These are phyloP conservation scores for Ceratobasidium sp. DNA, from an alignment of 1,284 basidiomycete genomes.

Conservation along the genomic window DNA sequence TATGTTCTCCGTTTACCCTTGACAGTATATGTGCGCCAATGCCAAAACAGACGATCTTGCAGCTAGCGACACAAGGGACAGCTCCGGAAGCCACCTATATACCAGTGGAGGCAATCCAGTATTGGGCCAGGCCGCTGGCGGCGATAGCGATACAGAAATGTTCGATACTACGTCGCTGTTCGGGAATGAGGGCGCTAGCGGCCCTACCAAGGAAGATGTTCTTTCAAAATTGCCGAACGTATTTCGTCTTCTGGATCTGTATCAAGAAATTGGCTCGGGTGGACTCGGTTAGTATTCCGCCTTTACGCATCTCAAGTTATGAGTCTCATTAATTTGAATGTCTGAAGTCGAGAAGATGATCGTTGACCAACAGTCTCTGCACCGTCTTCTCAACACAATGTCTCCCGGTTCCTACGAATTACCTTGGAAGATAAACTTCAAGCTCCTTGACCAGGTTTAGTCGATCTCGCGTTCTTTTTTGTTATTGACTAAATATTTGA, in stretches of 20 bases:
- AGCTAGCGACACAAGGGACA: no score
- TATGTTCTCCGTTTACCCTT: no score
- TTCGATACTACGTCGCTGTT: background rate
- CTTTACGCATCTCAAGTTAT: no score
- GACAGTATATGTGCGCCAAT: no score
- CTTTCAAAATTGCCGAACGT: constrained; percentile 28
- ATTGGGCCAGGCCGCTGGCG: no score
- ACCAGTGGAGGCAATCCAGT: no score
- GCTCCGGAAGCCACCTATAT: no score
- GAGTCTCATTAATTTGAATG: no score
- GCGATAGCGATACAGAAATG: constrained; percentile 18
- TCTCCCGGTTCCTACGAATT: constrained; percentile 24
- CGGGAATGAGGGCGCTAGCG: constrained; percentile 53
- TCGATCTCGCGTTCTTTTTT: background rate
- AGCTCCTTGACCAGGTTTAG: constrained; percentile 18
- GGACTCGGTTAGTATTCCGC: constrained; percentile 40
- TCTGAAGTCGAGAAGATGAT: constrained; percentile 42
- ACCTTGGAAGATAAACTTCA: constrained; percentile 19
- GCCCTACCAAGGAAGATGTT: constrained; percentile 58
- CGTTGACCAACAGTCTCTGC: constrained; percentile 36
- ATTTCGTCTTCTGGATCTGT: constrained; percentile 44
- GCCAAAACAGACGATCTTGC: no score
- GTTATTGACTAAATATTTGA: constrained; percentile 25
- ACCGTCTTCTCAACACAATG: constrained; percentile 17
- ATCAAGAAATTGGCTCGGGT: constrained; percentile 42